Evolutionary conservation across 2,329 filamentous ascomycete genomes (phyloP).

Genomic region (Oidium heveae): DNA sequence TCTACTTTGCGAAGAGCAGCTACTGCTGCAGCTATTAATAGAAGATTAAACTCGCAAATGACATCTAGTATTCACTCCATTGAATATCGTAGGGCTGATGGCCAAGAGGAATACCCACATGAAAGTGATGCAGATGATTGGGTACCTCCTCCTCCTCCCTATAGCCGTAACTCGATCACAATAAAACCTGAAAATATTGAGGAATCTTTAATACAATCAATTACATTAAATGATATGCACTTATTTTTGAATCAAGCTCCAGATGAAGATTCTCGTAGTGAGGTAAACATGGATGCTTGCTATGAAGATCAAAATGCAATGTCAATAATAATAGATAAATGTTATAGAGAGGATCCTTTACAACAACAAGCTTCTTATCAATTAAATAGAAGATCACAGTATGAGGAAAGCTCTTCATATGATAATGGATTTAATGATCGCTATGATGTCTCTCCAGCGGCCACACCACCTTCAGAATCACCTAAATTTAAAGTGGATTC

Average conservation of each 20-base stretch:
- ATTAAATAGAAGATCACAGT: not conserved
- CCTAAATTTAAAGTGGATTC: not conserved
- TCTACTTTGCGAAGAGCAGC: slow-evolving; percentile 48
- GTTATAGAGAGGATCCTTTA: not conserved
- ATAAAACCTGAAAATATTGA: slow-evolving; percentile 13
- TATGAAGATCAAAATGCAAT: not conserved
- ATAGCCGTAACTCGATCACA: slow-evolving; percentile 32
- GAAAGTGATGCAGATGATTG: slow-evolving; percentile 76
- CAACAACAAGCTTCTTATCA: not conserved
- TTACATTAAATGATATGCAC: not conserved
- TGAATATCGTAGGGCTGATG: slow-evolving; percentile 39
- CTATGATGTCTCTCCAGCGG: slow-evolving; percentile 14
- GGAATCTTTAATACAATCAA: not conserved
- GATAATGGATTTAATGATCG: slow-evolving; percentile 11
- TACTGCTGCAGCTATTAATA: slow-evolving; percentile 50
- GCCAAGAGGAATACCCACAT: slow-evolving; percentile 48
- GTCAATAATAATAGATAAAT: not conserved
- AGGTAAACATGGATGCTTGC: not conserved
- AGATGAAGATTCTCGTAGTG: not conserved
- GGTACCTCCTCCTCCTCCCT: slow-evolving; percentile 66
- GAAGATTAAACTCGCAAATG: slow-evolving; percentile 35
- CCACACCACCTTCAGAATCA: slow-evolving; percentile 6
- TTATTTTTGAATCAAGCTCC: not conserved
- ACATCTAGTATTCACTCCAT: slow-evolving; percentile 27
- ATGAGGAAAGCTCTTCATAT: not conserved